These are phyloP conservation scores for Marasmius oreades DNA, from an alignment of 1,284 basidiomycete genomes.

Conservation along the genomic window DNA sequence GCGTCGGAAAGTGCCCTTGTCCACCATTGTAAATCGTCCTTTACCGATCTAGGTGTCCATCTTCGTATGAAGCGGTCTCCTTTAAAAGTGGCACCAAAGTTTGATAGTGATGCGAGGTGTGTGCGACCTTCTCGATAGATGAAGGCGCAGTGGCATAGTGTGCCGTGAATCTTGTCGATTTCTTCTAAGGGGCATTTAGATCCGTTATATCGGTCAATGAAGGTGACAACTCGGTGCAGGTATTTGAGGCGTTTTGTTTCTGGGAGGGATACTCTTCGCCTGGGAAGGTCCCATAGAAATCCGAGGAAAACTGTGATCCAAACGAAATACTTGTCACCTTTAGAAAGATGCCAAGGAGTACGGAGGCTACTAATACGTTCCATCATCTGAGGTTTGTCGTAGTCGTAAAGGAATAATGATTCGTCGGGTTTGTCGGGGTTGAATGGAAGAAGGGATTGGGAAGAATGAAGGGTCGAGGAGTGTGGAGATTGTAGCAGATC, in stretches of 20 bases:
- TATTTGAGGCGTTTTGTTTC: conserved; percentile 11
- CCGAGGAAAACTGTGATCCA: conserved; percentile 10
- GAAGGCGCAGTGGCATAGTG: conserved; percentile 25
- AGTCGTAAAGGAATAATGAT: too few species aligned
- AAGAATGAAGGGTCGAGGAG: too few species aligned
- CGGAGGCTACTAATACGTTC: neutral
- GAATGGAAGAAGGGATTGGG: too few species aligned
- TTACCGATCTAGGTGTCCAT: conserved; percentile 15
- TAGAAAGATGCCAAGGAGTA: conserved; percentile 12
- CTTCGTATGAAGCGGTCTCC: conserved; percentile 3
- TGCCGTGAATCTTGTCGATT: conserved; percentile 16
- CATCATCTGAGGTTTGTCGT: too few species aligned
- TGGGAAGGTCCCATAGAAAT: conserved; percentile 14
- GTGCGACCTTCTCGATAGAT: conserved; percentile 21
- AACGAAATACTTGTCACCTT: conserved; percentile 8
- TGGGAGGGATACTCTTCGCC: conserved; percentile 9
- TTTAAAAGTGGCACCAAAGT: conserved; percentile 18
- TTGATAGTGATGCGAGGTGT: conserved; percentile 14
- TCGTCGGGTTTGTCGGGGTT: too few species aligned
- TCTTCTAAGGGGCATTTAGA: neutral
- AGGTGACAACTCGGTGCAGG: neutral
- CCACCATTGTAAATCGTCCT: conserved; percentile 30
- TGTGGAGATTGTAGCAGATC: too few species aligned
- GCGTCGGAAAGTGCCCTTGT: conserved; percentile 1
- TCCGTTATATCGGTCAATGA: neutral